Evolutionary conservation across 2,329 filamentous ascomycete species (phyloP), one percentile per base, ranked within the genome.

Genomic region (Ophiosphaerella korrae): DNA sequence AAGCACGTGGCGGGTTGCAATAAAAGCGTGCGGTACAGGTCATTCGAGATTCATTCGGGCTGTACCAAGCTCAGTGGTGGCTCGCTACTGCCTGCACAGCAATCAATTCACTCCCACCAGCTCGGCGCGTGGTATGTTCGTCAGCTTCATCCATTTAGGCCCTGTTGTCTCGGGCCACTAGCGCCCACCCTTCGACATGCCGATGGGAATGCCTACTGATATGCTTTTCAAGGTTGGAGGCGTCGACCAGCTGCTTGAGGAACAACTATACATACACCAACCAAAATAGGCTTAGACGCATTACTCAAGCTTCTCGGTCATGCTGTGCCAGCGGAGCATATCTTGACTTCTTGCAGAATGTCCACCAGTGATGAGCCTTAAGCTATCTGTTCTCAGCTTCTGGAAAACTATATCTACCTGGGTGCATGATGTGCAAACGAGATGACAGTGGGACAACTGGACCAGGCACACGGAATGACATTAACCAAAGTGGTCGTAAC

Each of bases 51-150:
- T 12, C 14, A 12, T 11, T 11, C 24, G 26, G 33, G 32, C 42
- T 33, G 14, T 18, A 33, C 26, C 13, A 40, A 40, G n/a, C 32
- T 31, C 26, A 14, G 38, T 16, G 11, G 31, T 23, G 31, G 12
- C 38, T 50, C 48, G 48, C 42, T 50, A 45, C 13, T 13, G 32
- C 38, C 18, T 39, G 11, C 31, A 21, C 36, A 45, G 23, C 38
- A 50, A 42, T 50, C 32, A 42, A 50, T 45, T n/a, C 36, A 41
- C 33, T 45, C 34, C 48, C 48, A 42, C 37, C 48, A 46, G 36
- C 35, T 34, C 24, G 48, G 48, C 42, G 24, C 38, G 18, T 45
- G 42, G 38, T 48, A 42, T 42, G 9, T 11, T 16, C 12, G 35
- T 18, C 11, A 36, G 34, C 37, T 50, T 38, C 37, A 45, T 33